Conservation (phyloP, 2,329 filamentous ascomycete species). For the Fusarium marasasianum region DNA sequence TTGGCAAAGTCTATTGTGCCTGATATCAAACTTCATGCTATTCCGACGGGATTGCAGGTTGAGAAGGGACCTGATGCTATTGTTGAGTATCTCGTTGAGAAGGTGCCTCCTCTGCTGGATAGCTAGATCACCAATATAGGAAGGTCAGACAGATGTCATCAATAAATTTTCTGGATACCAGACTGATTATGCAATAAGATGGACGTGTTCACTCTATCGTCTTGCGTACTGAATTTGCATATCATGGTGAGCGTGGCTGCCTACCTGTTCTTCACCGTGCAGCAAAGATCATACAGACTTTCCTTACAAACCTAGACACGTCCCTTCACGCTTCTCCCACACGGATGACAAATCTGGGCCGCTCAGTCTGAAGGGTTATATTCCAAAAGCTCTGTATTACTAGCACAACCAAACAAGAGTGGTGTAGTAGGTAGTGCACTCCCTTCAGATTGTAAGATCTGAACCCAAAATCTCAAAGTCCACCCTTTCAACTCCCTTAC, state of each 20-base stretch:
- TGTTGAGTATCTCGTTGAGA: slow-evolving; percentile 13
- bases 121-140: neutral
- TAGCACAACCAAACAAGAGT: neutral
- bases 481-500: neutral
- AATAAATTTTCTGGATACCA: fast-evolving
- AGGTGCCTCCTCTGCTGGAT: slow-evolving; percentile 8
- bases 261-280: fast-evolving
- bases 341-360: fast-evolving
- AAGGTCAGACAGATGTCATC: neutral
- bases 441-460: neutral
- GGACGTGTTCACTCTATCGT: fast-evolving
- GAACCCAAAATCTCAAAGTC: neutral
- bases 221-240: too few relatives aligned
- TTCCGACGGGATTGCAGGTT: slow-evolving; percentile 6
- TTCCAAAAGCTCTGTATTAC: neutral
- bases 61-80: slow-evolving; percentile 8
- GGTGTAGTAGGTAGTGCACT: neutral
- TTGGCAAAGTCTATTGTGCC: slow-evolving; percentile 18
- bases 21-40: slow-evolving; percentile 4
- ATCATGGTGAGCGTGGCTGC: neutral
- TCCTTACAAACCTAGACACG: neutral
- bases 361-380: neutral
- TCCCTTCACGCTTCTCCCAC: too few relatives aligned
- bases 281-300: neutral
- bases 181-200: fast-evolving